phyloP scores from a whole-genome alignment of 2,329 filamentous ascomycete genomes.

The Reticulascus tulasneorum region DNA sequence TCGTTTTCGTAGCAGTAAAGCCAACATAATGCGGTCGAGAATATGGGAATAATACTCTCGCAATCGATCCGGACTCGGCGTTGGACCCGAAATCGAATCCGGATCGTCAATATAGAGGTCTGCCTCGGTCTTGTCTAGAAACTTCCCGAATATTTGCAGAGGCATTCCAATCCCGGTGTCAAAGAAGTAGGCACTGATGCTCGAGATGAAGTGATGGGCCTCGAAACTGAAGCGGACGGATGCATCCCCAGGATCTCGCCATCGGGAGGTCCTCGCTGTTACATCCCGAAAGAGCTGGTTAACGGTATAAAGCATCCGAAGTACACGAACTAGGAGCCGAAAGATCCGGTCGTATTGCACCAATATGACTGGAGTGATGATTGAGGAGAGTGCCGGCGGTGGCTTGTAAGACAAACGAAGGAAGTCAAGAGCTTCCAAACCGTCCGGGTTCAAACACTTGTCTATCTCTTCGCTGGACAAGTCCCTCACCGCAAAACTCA shows the following conservation, averaged over 20 bases:
- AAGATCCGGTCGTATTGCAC: slow-evolving; percentile 84
- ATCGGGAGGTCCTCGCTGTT: slow-evolving; percentile 32
- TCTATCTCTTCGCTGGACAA: slow-evolving; percentile 75
- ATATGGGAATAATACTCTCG: slow-evolving; percentile 67
- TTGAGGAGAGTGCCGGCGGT: slow-evolving; percentile 63
- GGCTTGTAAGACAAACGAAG: slow-evolving; percentile 81
- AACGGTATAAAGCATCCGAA: slow-evolving; percentile 75
- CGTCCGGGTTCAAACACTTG: slow-evolving; percentile 75
- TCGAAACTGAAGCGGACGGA: slow-evolving; percentile 66
- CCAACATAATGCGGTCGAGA: slow-evolving; percentile 71
- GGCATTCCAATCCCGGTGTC: slow-evolving; percentile 69
- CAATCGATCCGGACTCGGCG: slow-evolving; percentile 61
- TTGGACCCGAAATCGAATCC: slow-evolving; percentile 33
- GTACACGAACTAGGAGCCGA: slow-evolving; percentile 69
- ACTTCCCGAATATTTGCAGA: slow-evolving; percentile 68
- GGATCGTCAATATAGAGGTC: slow-evolving; percentile 44
- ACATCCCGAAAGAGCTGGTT: slow-evolving; percentile 60
- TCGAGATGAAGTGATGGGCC: slow-evolving; percentile 73
- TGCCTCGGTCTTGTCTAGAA: slow-evolving; percentile 59
- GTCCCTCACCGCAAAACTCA: slow-evolving; percentile 82
- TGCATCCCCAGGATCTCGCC: slow-evolving; percentile 30
- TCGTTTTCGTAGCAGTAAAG: slow-evolving; percentile 68
- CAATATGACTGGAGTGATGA: slow-evolving; percentile 69
- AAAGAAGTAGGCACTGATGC: slow-evolving; percentile 73
- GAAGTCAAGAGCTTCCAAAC: slow-evolving; percentile 89